Conservation (phyloP, 179 eudicot species). For the Amaranthus tricolor region DNA sequence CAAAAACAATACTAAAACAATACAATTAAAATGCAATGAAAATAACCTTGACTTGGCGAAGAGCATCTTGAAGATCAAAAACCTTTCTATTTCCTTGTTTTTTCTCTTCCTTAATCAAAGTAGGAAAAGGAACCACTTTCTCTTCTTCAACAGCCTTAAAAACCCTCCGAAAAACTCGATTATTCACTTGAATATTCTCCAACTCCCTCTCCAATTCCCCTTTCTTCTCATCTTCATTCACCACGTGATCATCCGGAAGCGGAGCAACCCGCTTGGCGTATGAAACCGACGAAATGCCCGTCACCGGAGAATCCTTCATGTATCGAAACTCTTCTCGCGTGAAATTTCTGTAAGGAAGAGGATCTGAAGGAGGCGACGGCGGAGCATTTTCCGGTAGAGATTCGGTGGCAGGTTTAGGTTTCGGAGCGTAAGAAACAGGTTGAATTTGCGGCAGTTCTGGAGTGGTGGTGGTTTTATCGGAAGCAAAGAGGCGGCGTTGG, state of each 20-base stretch:
- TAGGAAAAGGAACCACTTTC: slow-evolving; percentile 60
- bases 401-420: slow-evolving; percentile 38
- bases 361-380: background rate
- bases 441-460: slow-evolving; percentile 32
- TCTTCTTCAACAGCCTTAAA: slow-evolving; percentile 42
- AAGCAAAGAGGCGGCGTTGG: slow-evolving; percentile 26
- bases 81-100: slow-evolving; percentile 41
- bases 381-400: background rate
- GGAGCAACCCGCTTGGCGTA: slow-evolving; percentile 66
- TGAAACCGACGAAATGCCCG: slow-evolving; percentile 37
- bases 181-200: slow-evolving; percentile 38
- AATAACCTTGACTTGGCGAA: slow-evolving; percentile 66
- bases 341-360: slow-evolving; percentile 16
- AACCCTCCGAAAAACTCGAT: slow-evolving; percentile 30
- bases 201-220: slow-evolving; percentile 41
- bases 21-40: background rate
- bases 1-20: background rate
- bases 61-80: slow-evolving; percentile 78
- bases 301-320: slow-evolving; percentile 45
- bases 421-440: slow-evolving; percentile 57
- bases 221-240: slow-evolving; percentile 15
- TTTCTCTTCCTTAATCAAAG: slow-evolving; percentile 53
- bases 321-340: slow-evolving; percentile 69
- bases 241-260: slow-evolving; percentile 57
- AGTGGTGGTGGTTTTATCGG: slow-evolving; percentile 1